Evolutionary conservation across 768 basidiomycete genomes (phyloP).

Genomic region (Lentinula aciculospora): DNA sequence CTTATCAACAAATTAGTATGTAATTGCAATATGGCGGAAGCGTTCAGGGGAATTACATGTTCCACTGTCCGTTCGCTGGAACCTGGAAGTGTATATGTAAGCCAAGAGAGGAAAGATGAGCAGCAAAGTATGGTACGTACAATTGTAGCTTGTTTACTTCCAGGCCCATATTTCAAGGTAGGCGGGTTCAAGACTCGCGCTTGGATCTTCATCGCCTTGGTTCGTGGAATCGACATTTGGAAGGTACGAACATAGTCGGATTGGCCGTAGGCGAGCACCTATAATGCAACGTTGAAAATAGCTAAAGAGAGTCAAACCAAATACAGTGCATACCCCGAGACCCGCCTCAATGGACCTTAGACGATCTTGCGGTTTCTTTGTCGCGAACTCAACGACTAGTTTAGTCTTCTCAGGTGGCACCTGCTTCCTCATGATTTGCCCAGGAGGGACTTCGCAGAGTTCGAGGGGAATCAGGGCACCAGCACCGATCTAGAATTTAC

Average conservation of each 20-base stretch:
- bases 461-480: conserved; percentile 62
- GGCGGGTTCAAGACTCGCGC: conserved; percentile 66
- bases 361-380: conserved; percentile 53
- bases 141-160: conserved; percentile 50
- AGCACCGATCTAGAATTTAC: conserved; percentile 49
- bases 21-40: neutral
- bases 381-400: conserved; percentile 60
- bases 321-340: conserved; percentile 33
- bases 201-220: conserved; percentile 48
- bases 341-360: conserved; percentile 49
- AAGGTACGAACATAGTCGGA: conserved; percentile 73
- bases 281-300: neutral
- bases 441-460: conserved; percentile 49
- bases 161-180: conserved; percentile 56
- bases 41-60: conserved; percentile 45
- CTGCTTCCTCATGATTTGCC: conserved; percentile 70
- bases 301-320: neutral
- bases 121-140: conserved; percentile 30
- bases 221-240: conserved; percentile 55
- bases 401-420: conserved; percentile 62
- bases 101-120: neutral
- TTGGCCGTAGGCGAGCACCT: conserved; percentile 66
- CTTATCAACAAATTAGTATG: conserved; percentile 25
- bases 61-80: conserved; percentile 71
- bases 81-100: conserved; percentile 26